Evolutionary conservation across 2,329 filamentous ascomycete genomes (phyloP).

Genomic region (Trichophyton mentagrophytes): DNA sequence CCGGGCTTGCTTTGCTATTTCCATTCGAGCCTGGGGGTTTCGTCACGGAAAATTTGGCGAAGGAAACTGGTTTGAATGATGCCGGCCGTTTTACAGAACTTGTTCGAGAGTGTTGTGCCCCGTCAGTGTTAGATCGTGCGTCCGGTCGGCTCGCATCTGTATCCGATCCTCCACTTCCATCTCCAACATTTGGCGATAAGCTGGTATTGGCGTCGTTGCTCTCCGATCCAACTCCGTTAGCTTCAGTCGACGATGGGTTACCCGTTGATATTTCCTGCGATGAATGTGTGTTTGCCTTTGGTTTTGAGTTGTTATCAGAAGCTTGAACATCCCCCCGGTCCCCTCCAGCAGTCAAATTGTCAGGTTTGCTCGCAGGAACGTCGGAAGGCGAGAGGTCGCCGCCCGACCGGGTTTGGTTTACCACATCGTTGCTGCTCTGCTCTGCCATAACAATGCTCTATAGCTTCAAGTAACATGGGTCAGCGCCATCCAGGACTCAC

Average conservation of each 20-base stretch:
- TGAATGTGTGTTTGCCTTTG: constrained; percentile 8
- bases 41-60: constrained; percentile 53
- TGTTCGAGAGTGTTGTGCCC: constrained; percentile 35
- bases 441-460: constrained; percentile 58
- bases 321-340: constrained; percentile 30
- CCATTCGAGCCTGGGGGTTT: constrained; percentile 46
- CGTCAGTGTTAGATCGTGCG: constrained; percentile 30
- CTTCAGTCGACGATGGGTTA: constrained; percentile 16
- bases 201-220: constrained; percentile 30
- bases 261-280: constrained; percentile 2
- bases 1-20: constrained; percentile 36
- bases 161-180: constrained; percentile 46
- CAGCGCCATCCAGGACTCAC: not conserved
- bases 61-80: constrained; percentile 53
- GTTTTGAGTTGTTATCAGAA: constrained; percentile 18
- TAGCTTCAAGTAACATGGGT: constrained; percentile 26
- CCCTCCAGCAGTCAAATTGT: constrained; percentile 40
- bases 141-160: constrained; percentile 49
- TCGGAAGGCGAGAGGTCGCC: constrained; percentile 51
- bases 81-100: constrained; percentile 47
- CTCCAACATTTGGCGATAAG: constrained; percentile 25
- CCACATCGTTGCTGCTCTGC: constrained; percentile 57
- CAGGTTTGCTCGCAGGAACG: constrained; percentile 50
- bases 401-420: constrained; percentile 57
- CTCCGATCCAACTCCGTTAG: constrained; percentile 26